phyloP scores from a whole-genome alignment of 495 filamentous ascomycete genomes.

The Bathelium albidoporum region DNA sequence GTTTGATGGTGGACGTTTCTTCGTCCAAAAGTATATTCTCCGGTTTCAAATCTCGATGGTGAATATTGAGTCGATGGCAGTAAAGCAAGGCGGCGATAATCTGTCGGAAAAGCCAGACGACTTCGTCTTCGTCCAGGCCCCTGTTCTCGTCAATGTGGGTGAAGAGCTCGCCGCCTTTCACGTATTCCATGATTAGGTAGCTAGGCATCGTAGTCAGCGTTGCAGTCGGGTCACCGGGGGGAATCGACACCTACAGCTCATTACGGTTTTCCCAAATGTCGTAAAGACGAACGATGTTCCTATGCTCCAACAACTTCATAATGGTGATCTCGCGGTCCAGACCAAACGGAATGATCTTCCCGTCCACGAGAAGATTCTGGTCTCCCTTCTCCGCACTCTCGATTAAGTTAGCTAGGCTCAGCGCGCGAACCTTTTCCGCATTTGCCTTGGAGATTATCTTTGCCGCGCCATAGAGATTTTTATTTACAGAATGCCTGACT shows the following conservation, averaged over 20 bases:
- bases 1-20: conserved; percentile 59
- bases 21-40: conserved; percentile 86
- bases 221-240: conserved; percentile 13
- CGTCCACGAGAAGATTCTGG: conserved; percentile 13
- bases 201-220: conserved; percentile 36
- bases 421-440: conserved; percentile 58
- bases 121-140: conserved; percentile 63
- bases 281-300: conserved; percentile 78
- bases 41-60: conserved; percentile 91
- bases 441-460: conserved; percentile 83
- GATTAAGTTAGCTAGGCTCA: conserved; percentile 61
- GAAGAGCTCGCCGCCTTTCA: conserved; percentile 85
- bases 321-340: conserved; percentile 91
- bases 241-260: conserved; percentile 60
- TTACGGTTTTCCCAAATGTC: conserved; percentile 95
- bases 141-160: conserved; percentile 61
- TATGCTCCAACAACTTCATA: conserved; percentile 91
- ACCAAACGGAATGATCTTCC: conserved; percentile 62
- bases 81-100: conserved; percentile 86
- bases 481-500: conserved; percentile 58
- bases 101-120: conserved; percentile 79
- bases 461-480: conserved; percentile 70
- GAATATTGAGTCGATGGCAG: conserved; percentile 87
- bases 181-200: conserved; percentile 93
- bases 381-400: conserved; percentile 26